phyloP scores from a whole-genome alignment of 768 basidiomycete species.

The Cystobasidium ongulense region DNA sequence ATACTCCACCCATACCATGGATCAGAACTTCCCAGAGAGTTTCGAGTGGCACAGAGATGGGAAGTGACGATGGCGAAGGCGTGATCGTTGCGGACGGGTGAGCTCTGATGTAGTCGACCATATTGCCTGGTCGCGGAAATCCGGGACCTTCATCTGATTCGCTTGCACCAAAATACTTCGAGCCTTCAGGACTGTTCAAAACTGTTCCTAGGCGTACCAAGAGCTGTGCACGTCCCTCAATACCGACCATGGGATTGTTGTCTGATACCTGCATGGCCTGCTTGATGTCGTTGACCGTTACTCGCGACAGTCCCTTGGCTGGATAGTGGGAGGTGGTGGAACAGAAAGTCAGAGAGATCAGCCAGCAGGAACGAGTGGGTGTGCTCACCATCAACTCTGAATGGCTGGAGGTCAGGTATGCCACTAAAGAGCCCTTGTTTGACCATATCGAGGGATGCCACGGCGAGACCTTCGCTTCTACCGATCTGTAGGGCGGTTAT shows the following conservation, averaged over 20 bases:
- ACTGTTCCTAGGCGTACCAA: slow-evolving; percentile 66
- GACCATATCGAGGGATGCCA: slow-evolving; percentile 89
- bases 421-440: slow-evolving; percentile 70
- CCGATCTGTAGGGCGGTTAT: slow-evolving; percentile 51
- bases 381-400: slow-evolving; percentile 67
- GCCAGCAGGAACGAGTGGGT: background rate
- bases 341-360: background rate
- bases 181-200: slow-evolving; percentile 52
- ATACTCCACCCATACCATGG: slow-evolving; percentile 72
- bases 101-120: slow-evolving; percentile 41
- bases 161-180: slow-evolving; percentile 59
- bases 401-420: slow-evolving; percentile 52
- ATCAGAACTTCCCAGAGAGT: slow-evolving; percentile 75
- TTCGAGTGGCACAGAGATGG: slow-evolving; percentile 55
- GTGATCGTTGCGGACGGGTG: slow-evolving; percentile 35
- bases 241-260: slow-evolving; percentile 76
- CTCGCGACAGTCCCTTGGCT: slow-evolving; percentile 63
- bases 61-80: slow-evolving; percentile 30
- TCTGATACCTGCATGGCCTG: slow-evolving; percentile 69
- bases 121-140: slow-evolving; percentile 33
- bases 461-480: slow-evolving; percentile 63
- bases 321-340: background rate
- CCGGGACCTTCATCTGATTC: slow-evolving; percentile 5
- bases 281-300: slow-evolving; percentile 58
- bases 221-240: slow-evolving; percentile 74